These are phyloP conservation scores for Curvularia hawaiiensis DNA, from an alignment of 2,329 filamentous ascomycete species.

Conservation along the genomic window DNA sequence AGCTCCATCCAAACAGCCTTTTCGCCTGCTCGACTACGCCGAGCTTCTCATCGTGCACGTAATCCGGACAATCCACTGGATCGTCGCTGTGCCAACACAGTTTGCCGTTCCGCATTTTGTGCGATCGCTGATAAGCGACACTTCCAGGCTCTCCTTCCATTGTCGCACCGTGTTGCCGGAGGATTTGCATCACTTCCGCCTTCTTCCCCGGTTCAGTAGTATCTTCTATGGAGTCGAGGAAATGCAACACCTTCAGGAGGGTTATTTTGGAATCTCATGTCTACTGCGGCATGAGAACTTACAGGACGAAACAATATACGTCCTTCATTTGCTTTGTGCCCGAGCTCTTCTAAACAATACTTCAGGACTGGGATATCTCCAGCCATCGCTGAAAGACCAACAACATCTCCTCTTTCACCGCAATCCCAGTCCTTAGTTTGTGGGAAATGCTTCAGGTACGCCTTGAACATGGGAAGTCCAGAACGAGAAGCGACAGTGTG, in stretches of 20 bases:
- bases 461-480: slow-evolving; percentile 1
- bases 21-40: neutral
- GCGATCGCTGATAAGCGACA: neutral
- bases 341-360: slow-evolving; percentile 1
- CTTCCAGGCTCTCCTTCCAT: slow-evolving; percentile 2
- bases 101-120: slow-evolving; percentile 1
- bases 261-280: neutral
- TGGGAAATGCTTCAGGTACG: slow-evolving; percentile 1
- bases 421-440: slow-evolving; percentile 1
- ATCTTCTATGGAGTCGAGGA: neutral
- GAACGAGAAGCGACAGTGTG: neutral
- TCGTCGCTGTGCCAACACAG: neutral
- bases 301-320: neutral
- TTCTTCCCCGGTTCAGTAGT: neutral
- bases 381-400: neutral
- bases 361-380: neutral
- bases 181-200: neutral
- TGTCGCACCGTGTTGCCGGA: slow-evolving; percentile 2
- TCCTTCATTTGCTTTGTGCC: neutral
- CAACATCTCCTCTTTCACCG: neutral
- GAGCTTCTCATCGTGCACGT: neutral
- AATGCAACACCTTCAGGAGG: neutral
- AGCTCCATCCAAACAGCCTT: neutral
- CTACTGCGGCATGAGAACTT: neutral
- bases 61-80: neutral